These are phyloP conservation scores for Aureoboletus auriporus DNA, from an alignment of 768 basidiomycete genomes.

Conservation along the genomic window DNA sequence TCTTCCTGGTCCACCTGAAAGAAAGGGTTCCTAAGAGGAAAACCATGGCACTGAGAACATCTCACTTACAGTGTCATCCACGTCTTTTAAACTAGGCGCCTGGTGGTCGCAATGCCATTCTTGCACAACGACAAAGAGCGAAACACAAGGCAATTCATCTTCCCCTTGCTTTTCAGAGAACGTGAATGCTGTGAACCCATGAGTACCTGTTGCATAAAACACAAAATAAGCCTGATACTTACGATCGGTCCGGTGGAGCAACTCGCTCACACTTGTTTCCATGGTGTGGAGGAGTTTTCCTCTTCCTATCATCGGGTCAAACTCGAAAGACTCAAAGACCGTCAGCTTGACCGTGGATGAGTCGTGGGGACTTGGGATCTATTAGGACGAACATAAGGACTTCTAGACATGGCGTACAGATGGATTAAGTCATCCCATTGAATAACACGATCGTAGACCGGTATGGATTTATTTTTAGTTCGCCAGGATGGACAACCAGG, in stretches of 20 bases:
- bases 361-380: not conserved
- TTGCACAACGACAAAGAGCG: slow-evolving; percentile 1
- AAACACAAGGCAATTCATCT: not conserved
- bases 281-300: not conserved
- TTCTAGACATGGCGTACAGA: not conserved
- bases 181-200: not conserved
- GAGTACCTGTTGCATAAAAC: not conserved
- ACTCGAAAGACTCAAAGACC: slow-evolving; percentile 8
- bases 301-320: slow-evolving; percentile 7
- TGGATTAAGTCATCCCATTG: slow-evolving; percentile 11
- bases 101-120: not conserved
- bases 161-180: not conserved
- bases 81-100: not conserved
- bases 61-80: not conserved
- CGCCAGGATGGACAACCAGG: not conserved
- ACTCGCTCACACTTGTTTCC: not conserved
- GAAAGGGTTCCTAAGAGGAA: too few relatives aligned
- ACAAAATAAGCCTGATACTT: not conserved
- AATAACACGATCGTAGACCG: slow-evolving; percentile 1
- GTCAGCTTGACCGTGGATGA: not conserved
- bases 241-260: not conserved
- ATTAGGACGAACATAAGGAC: not conserved
- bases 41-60: too few relatives aligned
- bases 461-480: slow-evolving; percentile 4
- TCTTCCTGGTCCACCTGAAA: not conserved